These are phyloP conservation scores for Ogataea glucozyma DNA, from an alignment of 805 yeast genomes.

Conservation along the genomic window DNA sequence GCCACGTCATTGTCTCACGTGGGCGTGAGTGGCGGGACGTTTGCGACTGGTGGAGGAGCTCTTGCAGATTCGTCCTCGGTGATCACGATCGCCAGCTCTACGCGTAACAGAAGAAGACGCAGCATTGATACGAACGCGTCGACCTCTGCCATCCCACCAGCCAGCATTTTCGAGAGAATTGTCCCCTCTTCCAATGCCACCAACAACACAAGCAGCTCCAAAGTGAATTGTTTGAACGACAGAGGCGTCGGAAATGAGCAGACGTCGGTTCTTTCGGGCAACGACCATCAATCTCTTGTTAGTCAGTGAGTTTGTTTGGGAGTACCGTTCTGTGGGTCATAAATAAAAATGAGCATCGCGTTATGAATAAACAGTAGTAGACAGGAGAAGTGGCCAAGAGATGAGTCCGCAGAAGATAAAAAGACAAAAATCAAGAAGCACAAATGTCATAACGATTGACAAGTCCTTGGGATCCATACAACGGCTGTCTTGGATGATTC, in stretches of 20 bases:
- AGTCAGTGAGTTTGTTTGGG: too few species aligned
- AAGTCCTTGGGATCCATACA: too few species aligned
- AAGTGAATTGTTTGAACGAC: constrained; percentile 9
- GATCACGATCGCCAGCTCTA: constrained; percentile 37
- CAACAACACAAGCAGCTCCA: constrained; percentile 17
- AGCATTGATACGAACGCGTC: constrained; percentile 56
- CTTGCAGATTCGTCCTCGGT: constrained; percentile 34
- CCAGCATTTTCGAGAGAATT: constrained; percentile 64
- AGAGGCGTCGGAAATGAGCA: constrained; percentile 18
- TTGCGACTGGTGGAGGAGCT: constrained; percentile 10
- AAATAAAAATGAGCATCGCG: too few species aligned
- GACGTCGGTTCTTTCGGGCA: constrained; percentile 18
- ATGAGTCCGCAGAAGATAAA: too few species aligned
- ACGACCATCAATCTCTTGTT: constrained; percentile 20
- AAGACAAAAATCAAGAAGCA: too few species aligned
- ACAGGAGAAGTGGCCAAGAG: too few species aligned
- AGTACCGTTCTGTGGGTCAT: too few species aligned
- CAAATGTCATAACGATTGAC: too few species aligned
- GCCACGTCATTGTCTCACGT: constrained; percentile 13
- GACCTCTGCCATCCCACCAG: constrained; percentile 70
- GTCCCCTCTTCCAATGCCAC: constrained; percentile 28
- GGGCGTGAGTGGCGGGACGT: constrained; percentile 1
- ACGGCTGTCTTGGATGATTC: too few species aligned
- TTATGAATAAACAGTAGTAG: too few species aligned
- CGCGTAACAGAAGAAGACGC: constrained; percentile 35